Base-by-base conservation (phyloP, 192 early-diverging fungal genomes). In the Coemansia reversa region DNA sequence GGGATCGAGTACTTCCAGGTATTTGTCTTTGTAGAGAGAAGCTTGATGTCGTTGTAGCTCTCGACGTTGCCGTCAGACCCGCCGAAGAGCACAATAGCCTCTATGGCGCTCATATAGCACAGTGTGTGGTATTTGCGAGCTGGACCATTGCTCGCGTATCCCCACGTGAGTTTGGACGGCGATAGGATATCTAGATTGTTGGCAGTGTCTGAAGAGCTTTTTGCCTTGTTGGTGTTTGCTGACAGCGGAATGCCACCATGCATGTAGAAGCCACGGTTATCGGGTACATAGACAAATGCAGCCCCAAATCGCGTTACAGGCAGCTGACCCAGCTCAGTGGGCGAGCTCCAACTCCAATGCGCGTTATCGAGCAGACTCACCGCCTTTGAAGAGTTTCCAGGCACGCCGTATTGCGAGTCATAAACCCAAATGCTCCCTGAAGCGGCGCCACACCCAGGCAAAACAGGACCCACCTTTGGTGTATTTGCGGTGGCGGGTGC, bases 51-150 rank as follows among this genome's bases (percentile, higher is more conserved):
- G 64, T 84, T 81, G 67, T 74, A 84, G 57, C 84, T 65, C 3
- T 51, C 39, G 32, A 67, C 70, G 53, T 84, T 65, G 68, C 84
- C 64, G 63, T 88, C 66, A 47, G 77, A 66, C 39, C 90, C 90
- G 57, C 90, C 90, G 83, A 90, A 91, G 28, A 85, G 70, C 6
- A 85, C 70, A 51, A 90, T 66, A 29, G 75, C 70, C 35, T 88
- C 82, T 55, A 83, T 85, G 2, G 59, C 83, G 60, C 72, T 67
- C 69, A 84, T 75, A 75, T 76, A 85, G 70, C 74, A 90, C 62
- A 77, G 60, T 16, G 75, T 79, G 49, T 83, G 86, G 65, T 71
- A 84, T 74, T 70, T 83, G 68, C 80, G 69, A 20, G 75, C 74
- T 0, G 68, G 84, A 20, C 75, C 85, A 60, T 88, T 88, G 69